Percentiles rank a stretch among this genome's conserved stretches.
phyloP scores from a whole-genome alignment of 176 grass and related monocot genomes.

The Triticum timopheevii region DNA sequence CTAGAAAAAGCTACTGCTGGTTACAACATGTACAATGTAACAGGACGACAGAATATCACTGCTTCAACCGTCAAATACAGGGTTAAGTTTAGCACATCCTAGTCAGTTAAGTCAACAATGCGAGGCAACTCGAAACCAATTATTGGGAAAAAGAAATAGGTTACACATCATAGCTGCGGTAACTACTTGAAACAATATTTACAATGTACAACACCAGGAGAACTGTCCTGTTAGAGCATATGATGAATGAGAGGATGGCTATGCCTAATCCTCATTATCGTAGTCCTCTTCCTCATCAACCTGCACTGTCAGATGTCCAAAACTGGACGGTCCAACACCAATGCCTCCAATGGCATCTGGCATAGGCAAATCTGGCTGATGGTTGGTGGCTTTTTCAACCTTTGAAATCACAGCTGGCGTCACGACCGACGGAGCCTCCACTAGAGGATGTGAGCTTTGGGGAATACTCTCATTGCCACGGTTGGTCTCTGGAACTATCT shows the following conservation, averaged over 20 bases:
- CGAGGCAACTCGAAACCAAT: slow-evolving; percentile 29
- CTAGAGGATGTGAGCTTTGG: slow-evolving; percentile 31
- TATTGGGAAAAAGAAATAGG: slow-evolving; percentile 33
- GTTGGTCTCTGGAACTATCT: slow-evolving; percentile 47
- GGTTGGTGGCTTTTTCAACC: slow-evolving; percentile 31
- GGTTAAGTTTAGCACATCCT: slow-evolving; percentile 21
- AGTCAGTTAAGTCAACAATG: slow-evolving; percentile 31
- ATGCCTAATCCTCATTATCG: slow-evolving; percentile 91
- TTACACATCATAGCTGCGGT: slow-evolving; percentile 45
- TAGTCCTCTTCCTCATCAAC: slow-evolving; percentile 98
- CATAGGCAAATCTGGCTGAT: slow-evolving; percentile 64
- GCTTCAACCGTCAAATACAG: background rate
- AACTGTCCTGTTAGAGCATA: slow-evolving; percentile 43
- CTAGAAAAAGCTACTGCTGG: background rate
- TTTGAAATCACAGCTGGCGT: slow-evolving; percentile 26
- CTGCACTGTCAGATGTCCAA: slow-evolving; percentile 76
- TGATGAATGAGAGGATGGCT: slow-evolving; percentile 29
- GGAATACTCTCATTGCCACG: slow-evolving; percentile 36
- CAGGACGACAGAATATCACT: background rate
- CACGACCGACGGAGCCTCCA: slow-evolving; percentile 15
- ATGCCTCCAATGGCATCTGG: slow-evolving; percentile 54
- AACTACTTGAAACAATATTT: slow-evolving; percentile 54
- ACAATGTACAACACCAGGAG: slow-evolving; percentile 61
- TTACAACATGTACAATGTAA: slow-evolving; percentile 7
- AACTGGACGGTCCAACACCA: slow-evolving; percentile 66